phyloP scores from a whole-genome alignment of 495 filamentous ascomycete genomes.

The Aspergillus cavernicola region DNA sequence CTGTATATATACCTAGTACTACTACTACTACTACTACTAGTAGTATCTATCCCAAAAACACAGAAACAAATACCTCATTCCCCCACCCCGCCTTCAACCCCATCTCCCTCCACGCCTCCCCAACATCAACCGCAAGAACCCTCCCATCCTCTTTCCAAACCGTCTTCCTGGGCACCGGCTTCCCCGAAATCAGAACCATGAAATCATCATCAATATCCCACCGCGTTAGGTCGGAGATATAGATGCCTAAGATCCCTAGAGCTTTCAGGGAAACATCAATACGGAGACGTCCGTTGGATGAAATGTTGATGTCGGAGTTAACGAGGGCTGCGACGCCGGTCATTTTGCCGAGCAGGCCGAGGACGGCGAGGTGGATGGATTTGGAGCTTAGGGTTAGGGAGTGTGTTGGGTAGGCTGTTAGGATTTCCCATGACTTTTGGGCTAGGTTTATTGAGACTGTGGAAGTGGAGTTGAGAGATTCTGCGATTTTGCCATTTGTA shows the following conservation, averaged over 20 bases:
- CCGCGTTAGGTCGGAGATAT: constrained; percentile 60
- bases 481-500: constrained; percentile 59
- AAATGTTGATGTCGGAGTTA: constrained; percentile 49
- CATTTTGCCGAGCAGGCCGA: constrained; percentile 87
- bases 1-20: not conserved
- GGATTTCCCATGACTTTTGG: constrained; percentile 71
- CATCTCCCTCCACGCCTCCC: constrained; percentile 74
- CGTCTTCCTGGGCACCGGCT: constrained; percentile 61
- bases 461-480: constrained; percentile 39
- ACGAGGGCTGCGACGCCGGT: constrained; percentile 78
- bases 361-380: constrained; percentile 50
- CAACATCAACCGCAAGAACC: constrained; percentile 75
- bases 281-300: constrained; percentile 56
- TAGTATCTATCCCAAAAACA: not conserved
- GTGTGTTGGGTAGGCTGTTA: constrained; percentile 65
- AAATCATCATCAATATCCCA: constrained; percentile 61
- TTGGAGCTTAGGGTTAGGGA: constrained; percentile 39
- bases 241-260: constrained; percentile 70
- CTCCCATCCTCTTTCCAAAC: constrained; percentile 57
- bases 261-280: constrained; percentile 72
- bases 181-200: constrained; percentile 71
- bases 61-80: constrained; percentile 61
- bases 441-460: constrained; percentile 58
- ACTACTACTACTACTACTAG: too few species aligned
- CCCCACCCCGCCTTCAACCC: constrained; percentile 70